These are phyloP conservation scores for Arthrobotrys sinensis DNA, from an alignment of 2,329 filamentous ascomycete species.

Conservation along the genomic window DNA sequence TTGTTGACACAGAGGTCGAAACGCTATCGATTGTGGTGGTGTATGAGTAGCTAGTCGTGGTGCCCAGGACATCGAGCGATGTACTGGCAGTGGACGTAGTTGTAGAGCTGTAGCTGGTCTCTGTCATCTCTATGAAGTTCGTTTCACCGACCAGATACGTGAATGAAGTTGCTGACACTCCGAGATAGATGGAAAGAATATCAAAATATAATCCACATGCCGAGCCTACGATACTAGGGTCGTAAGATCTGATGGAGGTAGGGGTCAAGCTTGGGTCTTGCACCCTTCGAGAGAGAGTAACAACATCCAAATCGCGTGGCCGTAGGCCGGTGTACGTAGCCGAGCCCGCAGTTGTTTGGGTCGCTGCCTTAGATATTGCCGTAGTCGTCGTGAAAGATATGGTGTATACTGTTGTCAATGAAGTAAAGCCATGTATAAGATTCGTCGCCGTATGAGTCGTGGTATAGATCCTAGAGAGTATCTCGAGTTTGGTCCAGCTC, in stretches of 20 bases:
- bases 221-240: slow-evolving; percentile 27
- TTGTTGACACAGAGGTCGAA: background rate
- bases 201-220: slow-evolving; percentile 31
- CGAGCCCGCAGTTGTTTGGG: background rate
- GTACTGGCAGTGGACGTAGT: slow-evolving; percentile 17
- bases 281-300: background rate
- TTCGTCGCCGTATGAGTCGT: background rate
- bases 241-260: background rate
- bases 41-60: slow-evolving; percentile 17
- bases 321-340: too few relatives aligned
- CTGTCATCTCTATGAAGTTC: background rate
- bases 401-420: background rate
- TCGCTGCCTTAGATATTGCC: background rate
- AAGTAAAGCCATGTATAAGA: background rate
- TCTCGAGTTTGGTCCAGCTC: background rate
- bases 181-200: slow-evolving; percentile 4
- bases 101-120: slow-evolving; percentile 8
- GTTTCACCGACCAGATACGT: slow-evolving; percentile 30
- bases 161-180: slow-evolving; percentile 18
- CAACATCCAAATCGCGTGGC: background rate
- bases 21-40: slow-evolving; percentile 11
- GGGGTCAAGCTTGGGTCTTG: slow-evolving; percentile 33
- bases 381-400: slow-evolving; percentile 12
- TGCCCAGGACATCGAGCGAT: slow-evolving; percentile 16
- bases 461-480: background rate